Percentiles rank a stretch among this genome's conserved stretches.
These are phyloP conservation scores for Zasmidium citrigriseum DNA, from an alignment of 2,329 filamentous ascomycete species.

Conservation along the genomic window DNA sequence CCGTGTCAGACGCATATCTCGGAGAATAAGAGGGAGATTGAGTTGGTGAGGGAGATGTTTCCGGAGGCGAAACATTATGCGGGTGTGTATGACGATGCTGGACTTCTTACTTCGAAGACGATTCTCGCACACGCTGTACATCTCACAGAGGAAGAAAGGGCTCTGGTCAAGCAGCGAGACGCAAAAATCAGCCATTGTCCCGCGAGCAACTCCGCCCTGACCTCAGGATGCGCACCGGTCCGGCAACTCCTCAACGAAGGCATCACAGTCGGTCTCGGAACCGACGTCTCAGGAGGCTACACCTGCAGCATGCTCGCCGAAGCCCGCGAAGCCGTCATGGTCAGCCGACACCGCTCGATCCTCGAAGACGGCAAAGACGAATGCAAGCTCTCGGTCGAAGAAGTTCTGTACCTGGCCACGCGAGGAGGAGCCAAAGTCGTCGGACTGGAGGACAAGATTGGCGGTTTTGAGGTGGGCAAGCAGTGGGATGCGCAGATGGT, in stretches of 20 bases:
- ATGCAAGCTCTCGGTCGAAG: slow-evolving; percentile 75
- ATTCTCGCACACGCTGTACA: slow-evolving; percentile 87
- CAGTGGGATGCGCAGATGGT: slow-evolving; percentile 90
- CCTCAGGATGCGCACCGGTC: slow-evolving; percentile 75
- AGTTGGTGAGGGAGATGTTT: slow-evolving; percentile 70
- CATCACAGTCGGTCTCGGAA: slow-evolving; percentile 81
- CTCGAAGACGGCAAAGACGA: slow-evolving; percentile 40
- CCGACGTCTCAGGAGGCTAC: slow-evolving; percentile 88
- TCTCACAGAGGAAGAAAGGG: slow-evolving; percentile 66
- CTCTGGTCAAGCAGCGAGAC: slow-evolving; percentile 60
- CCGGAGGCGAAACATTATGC: slow-evolving; percentile 67
- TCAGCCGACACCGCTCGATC: slow-evolving; percentile 71
- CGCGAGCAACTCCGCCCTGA: slow-evolving; percentile 79
- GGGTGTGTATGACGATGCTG: slow-evolving; percentile 73
- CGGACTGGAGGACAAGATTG: slow-evolving; percentile 70
- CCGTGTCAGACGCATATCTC: slow-evolving; percentile 87
- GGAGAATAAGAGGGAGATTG: slow-evolving; percentile 75
- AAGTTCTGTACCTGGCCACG: slow-evolving; percentile 84
- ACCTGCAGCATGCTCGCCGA: slow-evolving; percentile 78
- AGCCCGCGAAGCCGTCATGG: slow-evolving; percentile 77
- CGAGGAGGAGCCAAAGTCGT: slow-evolving; percentile 83
- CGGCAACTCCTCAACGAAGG: slow-evolving; percentile 72
- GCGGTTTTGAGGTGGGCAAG: slow-evolving; percentile 82
- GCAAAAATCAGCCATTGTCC: slow-evolving; percentile 83
- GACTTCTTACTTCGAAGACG: slow-evolving; percentile 69